Percentiles rank a stretch among this genome's conserved stretches.
phyloP scores from a whole-genome alignment of 208 protist species.

The Polymyxa betae region DNA sequence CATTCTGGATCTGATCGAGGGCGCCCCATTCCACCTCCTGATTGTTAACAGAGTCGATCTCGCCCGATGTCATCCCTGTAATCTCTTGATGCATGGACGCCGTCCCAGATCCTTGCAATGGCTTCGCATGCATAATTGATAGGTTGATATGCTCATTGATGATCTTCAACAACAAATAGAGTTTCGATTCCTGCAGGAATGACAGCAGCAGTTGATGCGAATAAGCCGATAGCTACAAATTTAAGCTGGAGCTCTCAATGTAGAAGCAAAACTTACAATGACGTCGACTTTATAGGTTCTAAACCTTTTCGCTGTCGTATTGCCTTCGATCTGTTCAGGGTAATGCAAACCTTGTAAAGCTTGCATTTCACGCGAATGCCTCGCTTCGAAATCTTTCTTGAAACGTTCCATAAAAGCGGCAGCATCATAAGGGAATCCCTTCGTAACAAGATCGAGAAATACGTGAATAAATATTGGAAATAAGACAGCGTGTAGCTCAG shows the following conservation, averaged over 20 bases:
- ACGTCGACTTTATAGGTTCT: neutral
- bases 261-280: neutral
- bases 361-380: neutral
- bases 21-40: neutral
- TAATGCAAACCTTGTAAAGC: neutral
- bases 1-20: neutral
- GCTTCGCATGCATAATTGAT: neutral
- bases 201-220: neutral
- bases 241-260: neutral
- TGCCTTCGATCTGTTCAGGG: neutral
- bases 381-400: neutral
- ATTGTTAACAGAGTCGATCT: neutral
- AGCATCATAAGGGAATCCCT: constrained; percentile 11
- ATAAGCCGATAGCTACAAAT: neutral
- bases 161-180: neutral
- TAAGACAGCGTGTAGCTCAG: neutral
- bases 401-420: neutral
- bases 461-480: neutral
- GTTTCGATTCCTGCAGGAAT: neutral
- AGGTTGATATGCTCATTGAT: constrained; percentile 15
- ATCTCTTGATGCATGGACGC: neutral
- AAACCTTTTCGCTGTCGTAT: neutral
- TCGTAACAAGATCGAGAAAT: neutral
- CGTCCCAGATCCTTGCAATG: neutral
- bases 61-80: neutral